Conservation (phyloP, 2,329 filamentous ascomycete species). For the Aureobasidium pullulans region DNA sequence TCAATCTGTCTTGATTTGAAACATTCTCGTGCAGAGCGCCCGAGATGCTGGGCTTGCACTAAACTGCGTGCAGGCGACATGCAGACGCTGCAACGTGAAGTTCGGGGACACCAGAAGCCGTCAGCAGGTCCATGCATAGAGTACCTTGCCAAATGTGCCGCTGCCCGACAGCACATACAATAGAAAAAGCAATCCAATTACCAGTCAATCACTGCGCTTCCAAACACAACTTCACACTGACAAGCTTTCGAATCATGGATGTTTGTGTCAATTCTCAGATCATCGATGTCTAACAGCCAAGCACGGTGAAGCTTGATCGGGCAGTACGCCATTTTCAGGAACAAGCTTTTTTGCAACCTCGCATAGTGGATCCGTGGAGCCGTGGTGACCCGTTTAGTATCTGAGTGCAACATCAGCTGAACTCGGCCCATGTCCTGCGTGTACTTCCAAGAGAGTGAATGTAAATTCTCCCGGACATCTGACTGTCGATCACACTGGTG, state of each 20-base stretch:
- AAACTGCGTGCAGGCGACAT: not conserved
- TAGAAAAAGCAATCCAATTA: not conserved
- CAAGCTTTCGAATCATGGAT: not conserved
- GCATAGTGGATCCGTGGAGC: not conserved
- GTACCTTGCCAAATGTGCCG: not conserved
- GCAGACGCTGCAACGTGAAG: constrained; percentile 2
- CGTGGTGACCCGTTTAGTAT: constrained; percentile 6
- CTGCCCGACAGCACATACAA: not conserved
- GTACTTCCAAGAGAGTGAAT: not conserved
- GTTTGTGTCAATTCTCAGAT: not conserved
- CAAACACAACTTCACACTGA: not conserved
- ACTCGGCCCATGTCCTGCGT: not conserved
- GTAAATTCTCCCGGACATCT: not conserved
- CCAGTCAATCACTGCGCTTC: not conserved
- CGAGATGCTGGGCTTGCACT: not conserved
- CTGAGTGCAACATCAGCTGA: constrained; percentile 7
- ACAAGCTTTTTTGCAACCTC: constrained; percentile 6
- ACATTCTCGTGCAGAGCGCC: not conserved
- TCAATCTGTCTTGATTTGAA: not conserved
- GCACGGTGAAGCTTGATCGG: not conserved
- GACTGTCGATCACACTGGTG: constrained; percentile 2
- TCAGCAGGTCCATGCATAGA: not conserved
- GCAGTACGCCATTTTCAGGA: constrained; percentile 1
- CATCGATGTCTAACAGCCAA: not conserved
- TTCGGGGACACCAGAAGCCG: not conserved